These are phyloP conservation scores for Filobasidium floriforme DNA, from an alignment of 768 basidiomycete species.

Conservation along the genomic window DNA sequence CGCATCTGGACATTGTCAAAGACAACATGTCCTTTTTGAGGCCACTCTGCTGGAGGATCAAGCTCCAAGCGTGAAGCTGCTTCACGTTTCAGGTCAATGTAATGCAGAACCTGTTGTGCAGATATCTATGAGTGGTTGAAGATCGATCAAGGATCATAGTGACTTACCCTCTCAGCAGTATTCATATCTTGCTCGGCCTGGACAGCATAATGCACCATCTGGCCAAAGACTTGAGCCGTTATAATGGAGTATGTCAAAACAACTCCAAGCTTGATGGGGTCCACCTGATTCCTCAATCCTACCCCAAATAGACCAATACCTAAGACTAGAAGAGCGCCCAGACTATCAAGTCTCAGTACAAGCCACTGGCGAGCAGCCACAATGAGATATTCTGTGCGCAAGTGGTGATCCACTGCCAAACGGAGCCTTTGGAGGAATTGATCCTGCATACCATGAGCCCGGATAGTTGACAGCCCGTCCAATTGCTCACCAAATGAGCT, in stretches of 20 bases:
- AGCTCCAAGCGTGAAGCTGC: too few species aligned
- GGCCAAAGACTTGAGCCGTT: constrained; percentile 23
- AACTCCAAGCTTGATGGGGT: constrained; percentile 59
- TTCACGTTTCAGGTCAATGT: too few species aligned
- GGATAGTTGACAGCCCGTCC: constrained; percentile 14
- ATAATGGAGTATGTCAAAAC: constrained; percentile 54
- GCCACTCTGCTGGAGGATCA: constrained; percentile 66
- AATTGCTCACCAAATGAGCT: constrained; percentile 24
- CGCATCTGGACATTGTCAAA: constrained; percentile 56
- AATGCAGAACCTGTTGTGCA: constrained; percentile 76
- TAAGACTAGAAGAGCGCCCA: constrained; percentile 62
- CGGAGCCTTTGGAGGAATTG: constrained; percentile 21
- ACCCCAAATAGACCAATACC: constrained; percentile 65
- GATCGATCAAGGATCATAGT: too few species aligned
- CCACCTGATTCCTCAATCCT: constrained; percentile 54
- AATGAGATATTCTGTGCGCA: constrained; percentile 19
- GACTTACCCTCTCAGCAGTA: constrained; percentile 60
- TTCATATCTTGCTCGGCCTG: constrained; percentile 47
- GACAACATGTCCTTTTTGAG: constrained; percentile 61
- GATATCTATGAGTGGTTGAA: too few species aligned
- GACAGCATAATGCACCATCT: not conserved
- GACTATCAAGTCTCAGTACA: constrained; percentile 57
- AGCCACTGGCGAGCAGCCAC: constrained; percentile 49
- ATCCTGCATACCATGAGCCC: constrained; percentile 20
- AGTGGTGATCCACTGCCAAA: constrained; percentile 6